Base-by-base conservation (phyloP, 768 basidiomycete species). In the Auriscalpium microsporum region DNA sequence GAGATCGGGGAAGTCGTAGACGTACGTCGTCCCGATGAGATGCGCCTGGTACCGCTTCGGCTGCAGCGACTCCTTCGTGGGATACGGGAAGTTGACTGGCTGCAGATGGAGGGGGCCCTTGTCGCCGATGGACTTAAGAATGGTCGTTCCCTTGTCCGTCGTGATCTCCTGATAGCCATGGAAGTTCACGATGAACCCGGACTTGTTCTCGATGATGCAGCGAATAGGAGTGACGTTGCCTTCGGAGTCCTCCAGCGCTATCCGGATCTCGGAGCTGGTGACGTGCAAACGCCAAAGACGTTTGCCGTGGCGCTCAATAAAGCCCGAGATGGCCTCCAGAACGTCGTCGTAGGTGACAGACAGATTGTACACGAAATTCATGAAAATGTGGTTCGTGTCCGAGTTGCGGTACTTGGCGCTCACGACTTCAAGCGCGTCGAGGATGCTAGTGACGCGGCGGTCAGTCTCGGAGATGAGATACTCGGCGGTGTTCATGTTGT, bases 31-130 rank as follows among this genome's bases (percentile, higher is more conserved):
- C 52, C 96, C 96, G 62, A 96, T 86, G 56, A 97, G 82, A 71
- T 99, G 96, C 21, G 96, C 96, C 68, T 98, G 95, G 75, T 98
- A 98, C 60, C 96, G 93, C 71, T 96, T 94, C 44, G 96, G 96
- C 68, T 99, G 96, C 48, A 99, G 76, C 16, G 94, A 97, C 69
- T 97, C 95, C 73, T 96, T 99, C 56, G 95, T 98, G 13, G 95
- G 84, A 72, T 98, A 98, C 0, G 91, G 78, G 62, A 88, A 83
- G 70, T 90, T 87, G 60, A 95, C 95, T 10, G 93, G 94, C 72
- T 94, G 94, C 28, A 98, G 79, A 72, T 99, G 95, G 52, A 96
- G 78, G 49, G 95, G 92, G 4, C 96, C 96, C 70, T 96, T 96
- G 49, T 96, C 92, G 45, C 96, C 96, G 61, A 99, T 96, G 3